A percentile compares a stretch with the other conserved stretches of the same genome.
Conservation (phyloP, 805 yeast genomes). For the Saccharomyces kudriavzevii region DNA sequence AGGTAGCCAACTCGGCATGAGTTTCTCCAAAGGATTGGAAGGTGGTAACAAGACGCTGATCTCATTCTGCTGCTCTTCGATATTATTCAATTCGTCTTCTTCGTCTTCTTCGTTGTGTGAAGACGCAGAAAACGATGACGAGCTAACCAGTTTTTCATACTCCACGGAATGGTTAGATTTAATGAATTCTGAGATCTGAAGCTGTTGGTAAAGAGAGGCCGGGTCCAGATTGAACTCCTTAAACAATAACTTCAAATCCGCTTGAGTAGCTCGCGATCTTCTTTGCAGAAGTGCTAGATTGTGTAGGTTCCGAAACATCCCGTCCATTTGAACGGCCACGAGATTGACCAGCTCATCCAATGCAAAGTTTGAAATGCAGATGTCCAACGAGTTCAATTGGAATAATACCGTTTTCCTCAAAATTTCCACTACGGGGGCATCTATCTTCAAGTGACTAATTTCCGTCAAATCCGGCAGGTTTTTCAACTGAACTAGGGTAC, state of each 20-base stretch:
- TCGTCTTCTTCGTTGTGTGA: conserved; percentile 5
- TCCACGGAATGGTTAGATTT: conserved; percentile 6
- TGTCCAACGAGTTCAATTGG: conserved; percentile 30
- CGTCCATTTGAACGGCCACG: conserved; percentile 32
- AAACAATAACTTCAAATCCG: conserved; percentile 42
- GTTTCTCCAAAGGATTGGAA: conserved; percentile 32
- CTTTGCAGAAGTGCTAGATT: conserved; percentile 53
- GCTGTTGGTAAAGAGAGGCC: conserved; percentile 35
- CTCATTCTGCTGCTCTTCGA: conserved; percentile 3
- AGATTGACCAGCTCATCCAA: conserved; percentile 33
- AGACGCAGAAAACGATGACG: neutral
- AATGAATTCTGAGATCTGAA: conserved; percentile 18
- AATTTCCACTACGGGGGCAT: conserved; percentile 14
- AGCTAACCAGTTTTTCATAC: neutral
- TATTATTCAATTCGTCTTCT: conserved; percentile 11
- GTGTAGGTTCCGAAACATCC: conserved; percentile 37
- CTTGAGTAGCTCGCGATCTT: conserved; percentile 44
- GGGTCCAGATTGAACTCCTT: conserved; percentile 36
- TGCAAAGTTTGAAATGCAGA: conserved; percentile 29
- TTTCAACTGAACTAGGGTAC: neutral
- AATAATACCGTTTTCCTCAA: conserved; percentile 32
- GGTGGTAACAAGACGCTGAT: conserved; percentile 52
- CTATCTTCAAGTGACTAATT: conserved; percentile 7
- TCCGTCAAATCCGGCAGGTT: neutral
- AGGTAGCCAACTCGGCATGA: conserved; percentile 74